Evolutionary conservation across 805 yeast genomes (phyloP).

Genomic region (Candida adriatica): DNA sequence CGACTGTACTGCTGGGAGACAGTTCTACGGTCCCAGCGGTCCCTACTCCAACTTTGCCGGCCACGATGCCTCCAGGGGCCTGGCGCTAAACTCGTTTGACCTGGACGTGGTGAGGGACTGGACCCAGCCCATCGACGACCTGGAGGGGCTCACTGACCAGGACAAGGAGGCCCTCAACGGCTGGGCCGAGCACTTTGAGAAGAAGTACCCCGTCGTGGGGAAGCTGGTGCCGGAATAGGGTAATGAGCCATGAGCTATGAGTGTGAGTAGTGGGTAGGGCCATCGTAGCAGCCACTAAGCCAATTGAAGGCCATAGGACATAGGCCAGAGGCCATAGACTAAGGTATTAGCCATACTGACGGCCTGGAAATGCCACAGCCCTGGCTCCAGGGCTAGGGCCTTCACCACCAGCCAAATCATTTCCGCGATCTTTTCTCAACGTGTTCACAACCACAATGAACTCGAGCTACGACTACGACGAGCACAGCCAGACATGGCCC

Average conservation of each 20-base stretch:
- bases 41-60: slow-evolving; percentile 95
- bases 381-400: too few species aligned
- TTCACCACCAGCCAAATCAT: too few species aligned
- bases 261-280: too few species aligned
- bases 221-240: slow-evolving; percentile 40
- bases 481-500: slow-evolving; percentile 24
- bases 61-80: slow-evolving; percentile 88
- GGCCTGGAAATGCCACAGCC: too few species aligned
- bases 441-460: too few species aligned
- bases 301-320: too few species aligned
- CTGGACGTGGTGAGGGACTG: slow-evolving; percentile 53
- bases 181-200: slow-evolving; percentile 80
- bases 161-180: slow-evolving; percentile 67
- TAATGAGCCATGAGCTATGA: too few species aligned
- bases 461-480: slow-evolving; percentile 23
- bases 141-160: slow-evolving; percentile 49
- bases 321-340: too few species aligned
- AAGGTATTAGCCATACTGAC: too few species aligned
- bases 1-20: slow-evolving; percentile 74
- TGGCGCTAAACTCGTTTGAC: slow-evolving; percentile 86
- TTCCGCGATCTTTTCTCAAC: too few species aligned
- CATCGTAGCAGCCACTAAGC: too few species aligned
- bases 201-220: slow-evolving; percentile 81
- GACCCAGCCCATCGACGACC: slow-evolving; percentile 71
- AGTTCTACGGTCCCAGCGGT: slow-evolving; percentile 93